Base-by-base conservation (phyloP, 2,329 filamentous ascomycete genomes). In the Nakataea oryzae region DNA sequence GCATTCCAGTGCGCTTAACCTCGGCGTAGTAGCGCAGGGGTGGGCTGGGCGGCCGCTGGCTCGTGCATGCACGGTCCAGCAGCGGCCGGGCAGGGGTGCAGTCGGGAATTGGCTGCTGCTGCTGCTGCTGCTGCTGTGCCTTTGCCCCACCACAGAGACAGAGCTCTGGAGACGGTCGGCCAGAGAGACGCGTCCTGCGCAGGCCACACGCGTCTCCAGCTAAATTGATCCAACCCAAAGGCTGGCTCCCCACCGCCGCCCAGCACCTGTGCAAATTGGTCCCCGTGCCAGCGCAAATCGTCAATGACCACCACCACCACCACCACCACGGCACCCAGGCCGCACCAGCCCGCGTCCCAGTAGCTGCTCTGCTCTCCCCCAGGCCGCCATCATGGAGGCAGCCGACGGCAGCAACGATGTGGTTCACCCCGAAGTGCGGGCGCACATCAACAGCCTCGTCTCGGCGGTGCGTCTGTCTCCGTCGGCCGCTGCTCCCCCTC, bases 361-460 rank as follows among this genome's bases (percentile, higher is more conserved):
- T 26, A 58, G 34, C 28, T 26, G 47, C 13, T n/a, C 27, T 27
- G 21, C 17, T 8, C 41, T 66, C 62, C 62, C 54, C 41, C 41
- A 3, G 21, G 41, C 17, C 55, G 29, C 61, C 67, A 76, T 66
- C 21, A 87, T 87, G 85, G 84, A 86, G 73, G 69, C 77, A 63
- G 73, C 71, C 66, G 82, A 84, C 60, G 78, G 74, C 63, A 72
- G 74, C 62, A 76, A 74, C 66, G 85, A 86, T 71, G 80, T 88
- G 64, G 89, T 97, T 62, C 92, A 97, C 73, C 91, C 92, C 55
- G 91, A 96, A 78, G 91, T 97, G 70, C 88, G 93, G 71, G 92
- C 93, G 30, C 91, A 97, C 76, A 87, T 99, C 71, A 93, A 90
- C 77, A 96, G 91, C 77, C 86, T 99, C 34, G 90, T 96, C 66